phyloP scores from a whole-genome alignment of 805 yeast species.

The Myxozyma sirexii region DNA sequence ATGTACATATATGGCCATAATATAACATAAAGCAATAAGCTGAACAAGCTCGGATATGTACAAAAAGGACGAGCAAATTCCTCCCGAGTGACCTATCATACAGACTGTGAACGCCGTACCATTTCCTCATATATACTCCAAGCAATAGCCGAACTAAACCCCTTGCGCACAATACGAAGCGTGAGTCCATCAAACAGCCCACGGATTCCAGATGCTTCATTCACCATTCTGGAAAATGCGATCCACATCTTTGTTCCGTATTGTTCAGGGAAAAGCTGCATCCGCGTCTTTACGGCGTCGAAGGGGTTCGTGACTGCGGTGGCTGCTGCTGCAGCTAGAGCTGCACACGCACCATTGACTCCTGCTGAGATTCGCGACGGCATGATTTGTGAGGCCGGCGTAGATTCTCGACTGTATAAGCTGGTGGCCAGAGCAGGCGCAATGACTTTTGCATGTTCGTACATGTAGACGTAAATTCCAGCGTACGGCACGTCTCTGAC shows the following conservation, averaged over 20 bases:
- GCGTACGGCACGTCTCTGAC: slow-evolving; percentile 96
- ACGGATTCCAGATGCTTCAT: slow-evolving; percentile 43
- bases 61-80: neutral
- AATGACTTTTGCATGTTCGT: slow-evolving; percentile 69
- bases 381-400: neutral
- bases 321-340: slow-evolving; percentile 73
- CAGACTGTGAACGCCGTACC: slow-evolving; percentile 42
- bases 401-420: slow-evolving; percentile 1
- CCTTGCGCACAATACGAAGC: slow-evolving; percentile 80
- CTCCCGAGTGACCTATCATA: neutral
- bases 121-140: slow-evolving; percentile 97
- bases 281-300: slow-evolving; percentile 88
- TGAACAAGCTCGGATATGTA: slow-evolving; percentile 1
- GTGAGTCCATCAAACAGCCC: slow-evolving; percentile 82
- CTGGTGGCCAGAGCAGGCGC: slow-evolving; percentile 50
- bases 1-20: no score
- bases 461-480: slow-evolving; percentile 83
- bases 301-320: slow-evolving; percentile 92
- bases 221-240: slow-evolving; percentile 46
- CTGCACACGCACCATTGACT: slow-evolving; percentile 76
- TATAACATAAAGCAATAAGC: no score
- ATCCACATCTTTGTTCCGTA: slow-evolving; percentile 52
- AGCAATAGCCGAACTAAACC: slow-evolving; percentile 88
- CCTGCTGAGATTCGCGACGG: slow-evolving; percentile 51
- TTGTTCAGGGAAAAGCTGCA: slow-evolving; percentile 67